These are phyloP conservation scores for Vitis amurensis DNA, from an alignment of 164 flowering plant genomes.

Conservation along the genomic window DNA sequence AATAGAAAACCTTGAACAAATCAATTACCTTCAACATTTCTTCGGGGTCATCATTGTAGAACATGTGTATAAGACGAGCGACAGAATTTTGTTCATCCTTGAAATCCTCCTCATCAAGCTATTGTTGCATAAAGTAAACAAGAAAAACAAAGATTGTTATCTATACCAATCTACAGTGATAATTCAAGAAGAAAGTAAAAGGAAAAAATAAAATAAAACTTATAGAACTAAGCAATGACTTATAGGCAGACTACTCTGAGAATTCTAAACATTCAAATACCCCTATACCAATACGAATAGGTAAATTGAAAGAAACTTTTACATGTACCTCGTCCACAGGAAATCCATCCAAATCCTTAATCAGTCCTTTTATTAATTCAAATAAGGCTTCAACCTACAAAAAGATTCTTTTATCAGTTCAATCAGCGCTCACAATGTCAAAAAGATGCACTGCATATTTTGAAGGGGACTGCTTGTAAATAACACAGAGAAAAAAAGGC, in stretches of 20 bases:
- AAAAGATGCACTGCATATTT: too few relatives aligned
- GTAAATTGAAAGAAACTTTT: not conserved
- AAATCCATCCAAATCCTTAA: constrained; percentile 76
- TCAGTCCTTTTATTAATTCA: constrained; percentile 88
- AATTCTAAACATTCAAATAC: not conserved
- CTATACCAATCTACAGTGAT: not conserved
- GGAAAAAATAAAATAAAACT: too few relatives aligned
- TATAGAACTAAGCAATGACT: too few relatives aligned
- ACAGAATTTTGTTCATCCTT: constrained; percentile 97
- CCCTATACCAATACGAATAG: not conserved
- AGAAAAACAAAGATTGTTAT: not conserved
- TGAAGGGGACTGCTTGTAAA: not conserved
- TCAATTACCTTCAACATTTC: constrained; percentile 88
- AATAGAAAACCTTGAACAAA: not conserved
- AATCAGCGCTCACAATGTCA: too few relatives aligned
- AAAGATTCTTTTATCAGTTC: not conserved
- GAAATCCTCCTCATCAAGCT: constrained; percentile 98
- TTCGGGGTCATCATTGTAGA: constrained; percentile 82
- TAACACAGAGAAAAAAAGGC: constrained; percentile 1
- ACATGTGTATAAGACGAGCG: constrained; percentile 91
- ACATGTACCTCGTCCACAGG: constrained; percentile 62
- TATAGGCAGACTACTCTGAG: not conserved
- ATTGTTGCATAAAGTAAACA: not conserved
- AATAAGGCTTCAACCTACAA: constrained; percentile 90
- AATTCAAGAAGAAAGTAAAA: too few relatives aligned